These are phyloP conservation scores for Aspergillus steynii DNA, from an alignment of 495 filamentous ascomycete genomes.

Conservation along the genomic window DNA sequence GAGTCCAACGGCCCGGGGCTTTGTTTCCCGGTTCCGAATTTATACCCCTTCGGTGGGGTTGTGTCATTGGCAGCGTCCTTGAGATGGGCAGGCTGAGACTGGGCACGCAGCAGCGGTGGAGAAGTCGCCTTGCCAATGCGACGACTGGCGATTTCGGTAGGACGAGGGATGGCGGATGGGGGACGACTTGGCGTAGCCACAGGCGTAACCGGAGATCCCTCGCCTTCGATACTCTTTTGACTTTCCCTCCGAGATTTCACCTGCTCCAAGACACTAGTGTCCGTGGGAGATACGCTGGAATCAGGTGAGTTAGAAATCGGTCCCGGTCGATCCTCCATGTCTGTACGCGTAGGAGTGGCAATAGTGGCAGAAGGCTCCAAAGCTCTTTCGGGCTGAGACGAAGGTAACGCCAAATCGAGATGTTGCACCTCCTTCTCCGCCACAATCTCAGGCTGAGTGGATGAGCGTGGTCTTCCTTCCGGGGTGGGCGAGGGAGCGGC, in stretches of 20 bases:
- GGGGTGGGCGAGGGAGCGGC: slow-evolving; percentile 17
- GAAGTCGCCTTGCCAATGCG: slow-evolving; percentile 48
- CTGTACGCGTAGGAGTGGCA: slow-evolving; percentile 6
- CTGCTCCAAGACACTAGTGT: slow-evolving; percentile 3
- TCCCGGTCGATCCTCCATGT: slow-evolving; percentile 7
- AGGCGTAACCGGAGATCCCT: not conserved
- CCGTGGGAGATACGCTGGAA: slow-evolving; percentile 9
- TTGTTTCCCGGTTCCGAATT: slow-evolving; percentile 24
- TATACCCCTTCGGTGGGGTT: slow-evolving; percentile 23
- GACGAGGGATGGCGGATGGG: slow-evolving; percentile 55
- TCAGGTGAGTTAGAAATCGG: slow-evolving; percentile 16
- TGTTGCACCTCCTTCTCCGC: slow-evolving; percentile 60
- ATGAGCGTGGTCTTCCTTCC: slow-evolving; percentile 19
- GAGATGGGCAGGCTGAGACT: slow-evolving; percentile 64
- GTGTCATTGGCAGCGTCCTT: slow-evolving; percentile 25
- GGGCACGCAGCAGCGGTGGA: slow-evolving; percentile 66
- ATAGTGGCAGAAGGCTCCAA: not conserved
- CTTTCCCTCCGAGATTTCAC: not conserved
- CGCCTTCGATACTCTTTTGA: slow-evolving; percentile 10
- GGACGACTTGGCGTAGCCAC: slow-evolving; percentile 27
- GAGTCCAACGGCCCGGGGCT: slow-evolving; percentile 27
- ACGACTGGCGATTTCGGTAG: slow-evolving; percentile 43
- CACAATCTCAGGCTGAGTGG: slow-evolving; percentile 29
- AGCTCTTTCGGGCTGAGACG: slow-evolving; percentile 30
- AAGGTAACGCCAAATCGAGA: slow-evolving; percentile 68